Conservation (phyloP, 2,329 filamentous ascomycete species). For the Penicillium oxalicum region DNA sequence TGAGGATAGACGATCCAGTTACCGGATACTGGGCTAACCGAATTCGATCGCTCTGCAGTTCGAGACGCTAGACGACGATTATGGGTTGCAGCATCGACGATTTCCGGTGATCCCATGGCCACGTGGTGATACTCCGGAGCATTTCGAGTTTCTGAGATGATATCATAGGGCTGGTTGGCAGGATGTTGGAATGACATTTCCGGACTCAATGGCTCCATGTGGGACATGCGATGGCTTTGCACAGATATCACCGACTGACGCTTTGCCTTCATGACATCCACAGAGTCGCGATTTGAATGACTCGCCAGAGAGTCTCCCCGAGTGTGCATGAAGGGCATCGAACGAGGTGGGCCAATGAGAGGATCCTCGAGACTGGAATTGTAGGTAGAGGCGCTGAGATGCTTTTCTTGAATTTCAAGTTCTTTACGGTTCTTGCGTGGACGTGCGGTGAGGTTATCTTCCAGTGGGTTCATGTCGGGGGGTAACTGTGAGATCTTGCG, state of each 20-base stretch:
- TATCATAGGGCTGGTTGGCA: conserved; percentile 24
- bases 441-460: conserved; percentile 71
- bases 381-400: conserved; percentile 49
- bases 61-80: conserved; percentile 25
- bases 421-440: conserved; percentile 67
- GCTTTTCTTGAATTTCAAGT: conserved; percentile 57
- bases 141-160: conserved; percentile 19
- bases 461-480: conserved; percentile 91
- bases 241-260: conserved; percentile 47
- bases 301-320: conserved; percentile 59
- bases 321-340: conserved; percentile 75
- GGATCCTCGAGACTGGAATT: conserved; percentile 39
- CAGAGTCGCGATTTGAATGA: conserved; percentile 47
- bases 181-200: conserved; percentile 26
- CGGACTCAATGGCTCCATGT: conserved; percentile 27
- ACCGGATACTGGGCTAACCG: conserved; percentile 33
- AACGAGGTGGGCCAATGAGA: conserved; percentile 40
- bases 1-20: conserved; percentile 41
- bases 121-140: conserved; percentile 26
- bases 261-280: conserved; percentile 43
- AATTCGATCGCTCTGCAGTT: conserved; percentile 26
- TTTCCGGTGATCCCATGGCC: conserved; percentile 24
- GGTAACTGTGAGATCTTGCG: conserved; percentile 74
- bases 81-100: conserved; percentile 28
- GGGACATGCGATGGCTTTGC: conserved; percentile 29